These are phyloP conservation scores for Hymenoscyphus infarciens DNA, from an alignment of 2,329 filamentous ascomycete species.

Conservation along the genomic window DNA sequence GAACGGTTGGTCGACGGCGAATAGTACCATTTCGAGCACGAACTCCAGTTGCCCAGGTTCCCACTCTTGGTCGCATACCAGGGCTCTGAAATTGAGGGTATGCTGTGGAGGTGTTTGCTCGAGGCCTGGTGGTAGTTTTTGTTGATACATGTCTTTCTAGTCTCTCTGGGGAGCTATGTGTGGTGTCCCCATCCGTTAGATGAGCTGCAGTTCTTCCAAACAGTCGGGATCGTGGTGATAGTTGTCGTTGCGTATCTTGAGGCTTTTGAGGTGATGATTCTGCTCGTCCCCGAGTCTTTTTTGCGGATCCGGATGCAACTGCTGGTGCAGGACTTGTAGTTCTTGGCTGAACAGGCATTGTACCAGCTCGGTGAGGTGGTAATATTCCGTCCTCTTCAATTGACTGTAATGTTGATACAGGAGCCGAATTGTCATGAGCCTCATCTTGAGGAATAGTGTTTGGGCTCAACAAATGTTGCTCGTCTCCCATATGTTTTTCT, in stretches of 20 bases:
- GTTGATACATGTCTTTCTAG: slow-evolving; percentile 11
- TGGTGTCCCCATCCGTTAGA: background rate
- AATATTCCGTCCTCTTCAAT: slow-evolving; percentile 13
- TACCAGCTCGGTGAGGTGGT: slow-evolving; percentile 15
- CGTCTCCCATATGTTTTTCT: background rate
- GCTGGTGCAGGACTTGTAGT: background rate
- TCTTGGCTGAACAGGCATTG: slow-evolving; percentile 11
- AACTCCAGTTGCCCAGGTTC: slow-evolving; percentile 18
- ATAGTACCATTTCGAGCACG: slow-evolving; percentile 14
- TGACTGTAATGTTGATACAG: slow-evolving; percentile 5
- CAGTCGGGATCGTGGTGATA: slow-evolving; percentile 19
- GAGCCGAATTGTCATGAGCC: background rate
- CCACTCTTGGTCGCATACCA: slow-evolving; percentile 14
- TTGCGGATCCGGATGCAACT: slow-evolving; percentile 8
- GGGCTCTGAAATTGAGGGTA: slow-evolving; percentile 14
- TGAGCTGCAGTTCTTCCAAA: slow-evolving; percentile 11
- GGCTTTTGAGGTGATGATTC: slow-evolving; percentile 16
- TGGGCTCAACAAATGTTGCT: slow-evolving; percentile 6
- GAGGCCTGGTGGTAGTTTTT: slow-evolving; percentile 11
- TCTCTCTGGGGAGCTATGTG: slow-evolving; percentile 13
- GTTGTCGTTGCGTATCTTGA: slow-evolving; percentile 9
- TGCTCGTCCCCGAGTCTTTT: slow-evolving; percentile 17
- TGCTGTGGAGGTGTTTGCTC: slow-evolving; percentile 15
- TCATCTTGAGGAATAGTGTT: slow-evolving; percentile 8
- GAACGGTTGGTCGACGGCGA: slow-evolving; percentile 18